Evolutionary conservation across 2,329 filamentous ascomycete species (phyloP), one percentile per base, ranked within the genome.

Genomic region (Zasmidium angulare): DNA sequence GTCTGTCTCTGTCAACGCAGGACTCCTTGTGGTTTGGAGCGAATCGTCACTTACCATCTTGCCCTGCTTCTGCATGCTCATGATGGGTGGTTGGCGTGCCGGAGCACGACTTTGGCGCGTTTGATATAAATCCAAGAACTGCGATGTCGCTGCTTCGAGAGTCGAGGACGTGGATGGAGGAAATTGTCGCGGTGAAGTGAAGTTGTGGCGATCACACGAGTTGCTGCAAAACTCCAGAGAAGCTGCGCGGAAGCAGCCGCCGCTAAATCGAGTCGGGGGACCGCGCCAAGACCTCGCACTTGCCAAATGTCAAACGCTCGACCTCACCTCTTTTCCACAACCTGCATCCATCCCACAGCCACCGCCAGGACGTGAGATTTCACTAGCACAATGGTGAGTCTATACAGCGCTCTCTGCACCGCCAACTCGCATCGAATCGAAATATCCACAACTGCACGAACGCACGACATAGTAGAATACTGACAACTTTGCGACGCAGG

Each of bases 31-130:
- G 64, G 62, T 63, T 58, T 58, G 29, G 48, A 61, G 60, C 52
- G 61, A 53, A 50, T 46, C 31, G 55, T 60, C 46, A 87, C 91
- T 84, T 83, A 98, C 95, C 95, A 99, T 98, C 85, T 99, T 98
- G 80, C 95, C 95, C 80, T 97, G 93, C 80, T 96, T 96, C 85
- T 71, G 69, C 46, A 74, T 70, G 53, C 43, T 22, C 79, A 81
- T 82, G 67, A 46, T 74, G 67, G 58, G 61, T 50, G 58, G 54
- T 50, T 67, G 68, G 77, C 78, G 70, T 63, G 67, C 66, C 66
- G 52, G 71, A 74, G 71, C 76, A 77, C 77, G 74, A 72, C 75
- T 77, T 73, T 36, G 22, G 21, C 10, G 22, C 24, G 3, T 20
- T 23, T 14, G 24, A 49, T 22, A 19, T 55, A 26, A n/a, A 61